A percentile compares a stretch with the other conserved stretches of the same genome.
Conservation (phyloP, 2,329 filamentous ascomycete genomes). For the Verticillium zaregamsianum region DNA sequence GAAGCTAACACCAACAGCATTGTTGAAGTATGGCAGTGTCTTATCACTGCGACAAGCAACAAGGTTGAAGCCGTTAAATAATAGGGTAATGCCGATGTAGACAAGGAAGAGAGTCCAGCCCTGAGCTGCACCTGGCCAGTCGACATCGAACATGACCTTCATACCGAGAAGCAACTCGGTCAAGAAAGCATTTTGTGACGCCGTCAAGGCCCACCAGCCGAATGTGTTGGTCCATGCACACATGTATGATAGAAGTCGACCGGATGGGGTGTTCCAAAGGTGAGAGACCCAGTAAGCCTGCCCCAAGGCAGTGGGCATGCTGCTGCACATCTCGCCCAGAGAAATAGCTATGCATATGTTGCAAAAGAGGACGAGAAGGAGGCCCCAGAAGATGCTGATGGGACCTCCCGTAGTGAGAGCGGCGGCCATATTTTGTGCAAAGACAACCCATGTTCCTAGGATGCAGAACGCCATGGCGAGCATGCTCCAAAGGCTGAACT, state of each 20-base stretch:
- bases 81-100: constrained; percentile 31
- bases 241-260: neutral
- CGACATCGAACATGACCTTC: constrained; percentile 46
- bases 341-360: constrained; percentile 33
- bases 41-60: constrained; percentile 38
- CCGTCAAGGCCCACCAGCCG: constrained; percentile 41
- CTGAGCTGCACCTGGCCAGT: constrained; percentile 36
- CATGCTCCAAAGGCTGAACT: constrained; percentile 50
- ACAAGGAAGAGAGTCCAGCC: constrained; percentile 53
- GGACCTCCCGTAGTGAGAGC: constrained; percentile 40
- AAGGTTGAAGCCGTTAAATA: constrained; percentile 29
- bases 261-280: neutral
- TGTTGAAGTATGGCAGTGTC: constrained; percentile 31
- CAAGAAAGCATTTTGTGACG: constrained; percentile 55
- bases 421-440: constrained; percentile 38
- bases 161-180: constrained; percentile 52
- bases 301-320: constrained; percentile 29
- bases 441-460: constrained; percentile 48
- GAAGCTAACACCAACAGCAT: constrained; percentile 20
- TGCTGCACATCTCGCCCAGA: constrained; percentile 33
- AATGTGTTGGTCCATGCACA: constrained; percentile 34
- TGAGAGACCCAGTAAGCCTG: neutral
- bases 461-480: constrained; percentile 39
- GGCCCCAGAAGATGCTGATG: constrained; percentile 40
- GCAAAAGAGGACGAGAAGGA: constrained; percentile 35